phyloP scores from a whole-genome alignment of 2,329 filamentous ascomycete species.

The Allantophomopsis cytisporea region DNA sequence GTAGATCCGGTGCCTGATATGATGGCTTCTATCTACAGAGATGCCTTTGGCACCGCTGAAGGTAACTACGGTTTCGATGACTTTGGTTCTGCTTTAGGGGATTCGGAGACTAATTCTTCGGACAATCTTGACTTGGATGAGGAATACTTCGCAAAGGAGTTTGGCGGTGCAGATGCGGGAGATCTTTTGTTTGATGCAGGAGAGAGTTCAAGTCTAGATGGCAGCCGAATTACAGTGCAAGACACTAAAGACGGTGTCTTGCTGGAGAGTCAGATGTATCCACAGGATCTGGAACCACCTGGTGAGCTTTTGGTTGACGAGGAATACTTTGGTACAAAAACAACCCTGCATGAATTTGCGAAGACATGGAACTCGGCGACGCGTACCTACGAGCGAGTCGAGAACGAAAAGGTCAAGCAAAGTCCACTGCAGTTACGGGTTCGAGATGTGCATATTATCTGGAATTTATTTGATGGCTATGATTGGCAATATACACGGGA shows the following conservation, averaged over 20 bases:
- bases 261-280: conserved; percentile 26
- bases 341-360: conserved; percentile 49
- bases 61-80: conserved; percentile 52
- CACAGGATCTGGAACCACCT: conserved; percentile 33
- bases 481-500: conserved; percentile 87
- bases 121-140: conserved; percentile 26
- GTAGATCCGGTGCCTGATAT: conserved; percentile 79
- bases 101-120: conserved; percentile 27
- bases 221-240: too few relatives aligned
- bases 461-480: conserved; percentile 96
- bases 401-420: conserved; percentile 42
- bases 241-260: conserved; percentile 32
- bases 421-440: conserved; percentile 69
- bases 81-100: conserved; percentile 32
- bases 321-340: conserved; percentile 57
- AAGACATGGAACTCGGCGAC: conserved; percentile 70
- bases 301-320: conserved; percentile 61
- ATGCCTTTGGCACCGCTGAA: conserved; percentile 56
- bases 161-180: conserved; percentile 25
- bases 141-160: conserved; percentile 27
- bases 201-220: conserved; percentile 20
- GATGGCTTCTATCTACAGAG: conserved; percentile 78
- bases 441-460: conserved; percentile 84
- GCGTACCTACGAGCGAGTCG: conserved; percentile 59
- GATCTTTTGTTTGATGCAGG: conserved; percentile 11